Percentiles rank a stretch among this genome's conserved stretches.
phyloP scores from a whole-genome alignment of 2,329 filamentous ascomycete genomes.

The Aspergillus candidus region DNA sequence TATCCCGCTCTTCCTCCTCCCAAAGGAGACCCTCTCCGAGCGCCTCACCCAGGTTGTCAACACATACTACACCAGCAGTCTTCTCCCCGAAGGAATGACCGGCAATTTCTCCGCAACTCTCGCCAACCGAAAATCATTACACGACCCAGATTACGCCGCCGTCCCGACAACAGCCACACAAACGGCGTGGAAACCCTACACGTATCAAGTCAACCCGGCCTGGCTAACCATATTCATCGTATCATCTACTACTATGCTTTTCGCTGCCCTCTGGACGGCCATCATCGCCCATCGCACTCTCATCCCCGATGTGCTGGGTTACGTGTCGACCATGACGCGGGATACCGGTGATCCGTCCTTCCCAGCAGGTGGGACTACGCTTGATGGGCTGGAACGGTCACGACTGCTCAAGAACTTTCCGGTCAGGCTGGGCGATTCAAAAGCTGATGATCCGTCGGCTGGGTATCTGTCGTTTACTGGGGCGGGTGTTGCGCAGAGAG shows the following conservation, averaged over 20 bases:
- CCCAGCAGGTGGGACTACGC: neutral
- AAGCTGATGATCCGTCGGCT: too few species aligned
- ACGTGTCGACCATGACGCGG: slow-evolving; percentile 2
- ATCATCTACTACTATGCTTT: neutral
- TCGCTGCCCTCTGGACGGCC: neutral
- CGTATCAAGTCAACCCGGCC: neutral
- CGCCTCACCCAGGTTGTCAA: slow-evolving; percentile 1
- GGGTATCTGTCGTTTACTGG: too few species aligned
- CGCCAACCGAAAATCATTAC: too few species aligned
- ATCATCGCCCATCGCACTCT: neutral
- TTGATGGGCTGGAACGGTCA: neutral
- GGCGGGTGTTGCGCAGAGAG: too few species aligned
- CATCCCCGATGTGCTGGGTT: slow-evolving; percentile 4
- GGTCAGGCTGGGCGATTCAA: neutral
- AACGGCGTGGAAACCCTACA: neutral
- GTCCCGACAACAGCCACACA: neutral
- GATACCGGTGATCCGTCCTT: neutral
- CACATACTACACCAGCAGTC: slow-evolving; percentile 1
- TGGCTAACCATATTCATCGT: neutral
- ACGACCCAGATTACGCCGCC: too few species aligned
- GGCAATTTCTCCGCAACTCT: neutral
- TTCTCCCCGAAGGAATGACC: neutral
- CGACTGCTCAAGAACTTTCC: neutral
- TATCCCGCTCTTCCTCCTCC: neutral
- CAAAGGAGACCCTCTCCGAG: neutral